Percentiles rank a stretch among this genome's conserved stretches.
Conservation (phyloP, 768 basidiomycete species). For the Russula earlei region DNA sequence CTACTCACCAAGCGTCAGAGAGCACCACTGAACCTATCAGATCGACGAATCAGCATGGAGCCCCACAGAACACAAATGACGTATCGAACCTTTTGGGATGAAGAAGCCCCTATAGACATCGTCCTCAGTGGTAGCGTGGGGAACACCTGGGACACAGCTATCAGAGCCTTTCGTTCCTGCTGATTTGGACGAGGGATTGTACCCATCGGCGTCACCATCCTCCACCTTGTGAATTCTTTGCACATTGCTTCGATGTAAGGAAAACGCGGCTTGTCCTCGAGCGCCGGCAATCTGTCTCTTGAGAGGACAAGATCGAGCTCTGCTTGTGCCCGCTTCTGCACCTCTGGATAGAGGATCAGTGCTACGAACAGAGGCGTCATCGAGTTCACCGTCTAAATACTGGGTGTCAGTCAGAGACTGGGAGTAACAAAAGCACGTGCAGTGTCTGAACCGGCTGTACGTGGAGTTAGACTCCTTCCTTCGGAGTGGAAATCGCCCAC, state of each 20-base stretch:
- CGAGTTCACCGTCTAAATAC: not conserved
- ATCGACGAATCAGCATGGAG: not conserved
- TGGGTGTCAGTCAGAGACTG: not conserved
- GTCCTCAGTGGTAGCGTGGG: conserved; percentile 2
- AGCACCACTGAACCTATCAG: not conserved
- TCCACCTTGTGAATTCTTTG: conserved; percentile 5
- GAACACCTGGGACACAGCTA: not conserved
- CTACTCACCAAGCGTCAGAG: not conserved
- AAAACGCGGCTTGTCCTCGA: conserved; percentile 4
- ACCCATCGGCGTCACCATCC: not conserved
- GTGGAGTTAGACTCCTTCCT: too few species aligned
- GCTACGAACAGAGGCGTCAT: not conserved
- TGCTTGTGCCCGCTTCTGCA: conserved; percentile 8
- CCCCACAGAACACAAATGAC: not conserved
- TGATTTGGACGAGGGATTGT: too few species aligned
- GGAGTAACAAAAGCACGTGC: not conserved
- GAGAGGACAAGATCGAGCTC: conserved; percentile 9
- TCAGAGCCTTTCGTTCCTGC: not conserved
- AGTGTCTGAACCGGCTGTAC: not conserved
- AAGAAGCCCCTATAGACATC: conserved; percentile 7
- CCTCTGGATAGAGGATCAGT: conserved; percentile 1
- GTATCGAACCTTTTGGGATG: conserved; percentile 12
- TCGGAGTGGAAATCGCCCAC: too few species aligned
- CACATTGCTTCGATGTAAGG: conserved; percentile 13
- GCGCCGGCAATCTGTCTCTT: conserved; percentile 2